These are phyloP conservation scores for Plasmodium vivax DNA, from an alignment of 169 alveolate species.

Conservation along the genomic window DNA sequence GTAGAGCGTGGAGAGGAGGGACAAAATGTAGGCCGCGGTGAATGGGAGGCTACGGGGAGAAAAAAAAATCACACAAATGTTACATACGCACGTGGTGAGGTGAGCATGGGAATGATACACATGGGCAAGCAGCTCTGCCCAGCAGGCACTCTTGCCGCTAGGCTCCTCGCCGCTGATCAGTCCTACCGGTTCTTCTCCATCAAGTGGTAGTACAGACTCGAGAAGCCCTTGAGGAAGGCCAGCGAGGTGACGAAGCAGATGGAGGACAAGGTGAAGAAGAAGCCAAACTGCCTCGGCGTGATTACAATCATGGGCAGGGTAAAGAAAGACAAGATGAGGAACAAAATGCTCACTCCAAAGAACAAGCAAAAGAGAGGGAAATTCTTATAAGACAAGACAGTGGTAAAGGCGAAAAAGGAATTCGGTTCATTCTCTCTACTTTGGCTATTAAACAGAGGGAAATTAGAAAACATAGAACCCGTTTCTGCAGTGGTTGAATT, in stretches of 20 bases:
- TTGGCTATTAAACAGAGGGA: constrained; percentile 43
- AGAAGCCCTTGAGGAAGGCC: constrained; percentile 46
- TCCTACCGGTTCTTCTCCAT: constrained; percentile 49
- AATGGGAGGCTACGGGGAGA: constrained; percentile 48
- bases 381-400: constrained; percentile 43
- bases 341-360: constrained; percentile 57
- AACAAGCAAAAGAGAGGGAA: constrained; percentile 59
- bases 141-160: background rate
- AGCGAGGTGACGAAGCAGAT: constrained; percentile 54
- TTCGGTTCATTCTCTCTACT: constrained; percentile 37
- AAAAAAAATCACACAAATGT: background rate
- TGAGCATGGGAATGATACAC: background rate
- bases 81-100: background rate
- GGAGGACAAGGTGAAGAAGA: constrained; percentile 53
- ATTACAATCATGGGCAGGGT: constrained; percentile 72
- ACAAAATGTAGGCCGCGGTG: constrained; percentile 66
- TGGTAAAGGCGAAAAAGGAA: constrained; percentile 31
- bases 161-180: background rate
- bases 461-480: constrained; percentile 67
- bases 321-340: constrained; percentile 39
- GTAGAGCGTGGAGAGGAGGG: constrained; percentile 41
- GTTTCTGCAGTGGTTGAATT: constrained; percentile 65
- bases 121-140: background rate
- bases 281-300: constrained; percentile 65
- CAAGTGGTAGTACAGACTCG: constrained; percentile 36